Evolutionary conservation across 495 filamentous ascomycete genomes (phyloP), one percentile per base, ranked within the genome.

Genomic region (Schizothecium vesticola): DNA sequence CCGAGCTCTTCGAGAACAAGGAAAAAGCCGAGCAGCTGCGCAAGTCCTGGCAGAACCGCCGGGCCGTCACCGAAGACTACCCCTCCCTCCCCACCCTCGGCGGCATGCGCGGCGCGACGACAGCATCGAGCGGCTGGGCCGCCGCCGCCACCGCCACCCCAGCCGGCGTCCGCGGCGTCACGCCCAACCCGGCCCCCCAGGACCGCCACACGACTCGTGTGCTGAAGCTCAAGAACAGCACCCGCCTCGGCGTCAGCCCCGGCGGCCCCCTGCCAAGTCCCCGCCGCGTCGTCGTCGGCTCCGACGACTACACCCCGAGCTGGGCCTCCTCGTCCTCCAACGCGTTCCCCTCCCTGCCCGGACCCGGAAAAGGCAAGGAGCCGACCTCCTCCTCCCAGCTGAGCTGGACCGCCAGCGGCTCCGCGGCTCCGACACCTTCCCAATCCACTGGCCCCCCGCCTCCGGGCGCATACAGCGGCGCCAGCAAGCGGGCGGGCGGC

Each of bases 1-100:
- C 93, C 22, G 96, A 98, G 4, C 90, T 98, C 23, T 99, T 93
- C 72, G 93, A 98, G 70, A 90, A 94, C 61, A 85, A 89, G 56
- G 73, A 72, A 12, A 97, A 97, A 74, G 86, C 85, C 13, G 88
- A 87, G 11, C 83, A 80, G 3, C 84, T 99, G 1, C 86, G 91
- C 3, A 90, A 87, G 70, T 89, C 93, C 5, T 98, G 93, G 94
- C 91, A 90, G 69, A 91, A 97, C 78, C 96, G 95, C 92, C 92
- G 91, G 16, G 93, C 92, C 11, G 92, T 94, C 73, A 94, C 97
- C 71, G 95, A 97, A 78, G 94, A 99, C 78, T 99, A 97, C 73
- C 95, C 95, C 0, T 91, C 92, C 0, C 85, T 99, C 0, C 94
- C 94, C 3, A 88, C 89, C 0, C 82, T 91, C 2, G 83, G 86